Evolutionary conservation across 1,284 basidiomycete genomes (phyloP).

Genomic region (Spongiforma sp.): DNA sequence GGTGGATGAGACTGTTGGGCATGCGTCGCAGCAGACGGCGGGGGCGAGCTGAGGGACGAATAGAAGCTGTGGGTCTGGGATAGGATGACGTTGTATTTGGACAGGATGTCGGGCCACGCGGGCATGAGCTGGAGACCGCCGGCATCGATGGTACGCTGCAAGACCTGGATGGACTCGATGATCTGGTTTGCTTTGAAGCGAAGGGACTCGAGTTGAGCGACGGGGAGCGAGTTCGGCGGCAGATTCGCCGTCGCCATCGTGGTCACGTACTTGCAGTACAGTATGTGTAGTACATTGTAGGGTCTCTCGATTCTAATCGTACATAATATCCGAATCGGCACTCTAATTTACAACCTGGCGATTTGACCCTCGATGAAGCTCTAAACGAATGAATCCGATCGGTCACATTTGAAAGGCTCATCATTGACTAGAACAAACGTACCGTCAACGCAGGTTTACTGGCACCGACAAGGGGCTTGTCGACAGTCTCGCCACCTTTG

Average conservation of each 20-base stretch:
- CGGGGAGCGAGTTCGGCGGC: conserved; percentile 41
- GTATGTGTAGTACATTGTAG: too few species aligned
- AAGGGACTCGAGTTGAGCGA: conserved; percentile 72
- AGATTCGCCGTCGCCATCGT: conserved; percentile 8
- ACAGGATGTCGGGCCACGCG: conserved; percentile 81
- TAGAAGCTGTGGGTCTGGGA: conserved; percentile 80
- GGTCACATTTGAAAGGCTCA: too few species aligned
- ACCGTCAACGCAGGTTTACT: conserved; percentile 26
- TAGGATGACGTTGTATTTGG: conserved; percentile 81
- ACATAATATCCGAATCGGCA: too few species aligned
- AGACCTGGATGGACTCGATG: conserved; percentile 69
- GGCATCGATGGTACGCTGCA: conserved; percentile 67
- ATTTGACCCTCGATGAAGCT: too few species aligned
- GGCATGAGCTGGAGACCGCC: conserved; percentile 62
- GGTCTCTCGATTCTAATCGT: too few species aligned
- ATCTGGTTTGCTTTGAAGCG: conserved; percentile 76
- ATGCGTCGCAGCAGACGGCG: conserved; percentile 32
- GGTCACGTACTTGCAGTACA: too few species aligned
- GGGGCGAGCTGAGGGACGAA: conserved; percentile 54
- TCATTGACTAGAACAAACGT: not conserved
- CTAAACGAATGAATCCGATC: too few species aligned
- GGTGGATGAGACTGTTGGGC: conserved; percentile 20
- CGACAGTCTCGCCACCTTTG: conserved; percentile 61
- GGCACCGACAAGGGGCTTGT: conserved; percentile 72
- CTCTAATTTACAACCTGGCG: too few species aligned